These are phyloP conservation scores for Trametes polyzona DNA, from an alignment of 1,284 basidiomycete genomes.

Conservation along the genomic window DNA sequence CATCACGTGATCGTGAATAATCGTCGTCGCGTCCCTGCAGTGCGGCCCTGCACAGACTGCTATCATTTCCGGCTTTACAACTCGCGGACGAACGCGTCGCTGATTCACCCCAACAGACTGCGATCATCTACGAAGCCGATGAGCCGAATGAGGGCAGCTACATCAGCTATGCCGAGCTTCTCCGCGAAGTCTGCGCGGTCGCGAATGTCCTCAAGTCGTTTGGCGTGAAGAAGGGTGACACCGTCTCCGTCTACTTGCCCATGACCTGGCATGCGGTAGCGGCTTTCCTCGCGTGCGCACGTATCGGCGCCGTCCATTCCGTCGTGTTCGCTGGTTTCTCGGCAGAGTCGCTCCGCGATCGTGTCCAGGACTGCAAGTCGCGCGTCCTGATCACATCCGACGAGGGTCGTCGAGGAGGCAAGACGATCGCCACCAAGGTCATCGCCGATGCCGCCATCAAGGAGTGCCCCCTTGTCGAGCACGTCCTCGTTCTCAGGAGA, in stretches of 20 bases:
- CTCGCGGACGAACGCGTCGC: no score
- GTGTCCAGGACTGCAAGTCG: slow-evolving; percentile 89
- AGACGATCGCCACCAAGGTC: slow-evolving; percentile 93
- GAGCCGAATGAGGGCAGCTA: slow-evolving; percentile 84
- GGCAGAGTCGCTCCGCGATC: slow-evolving; percentile 94
- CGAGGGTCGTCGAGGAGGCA: slow-evolving; percentile 94
- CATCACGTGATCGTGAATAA: not conserved
- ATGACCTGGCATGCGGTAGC: slow-evolving; percentile 95
- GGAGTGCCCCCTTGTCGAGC: slow-evolving; percentile 85
- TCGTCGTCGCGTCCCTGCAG: not conserved
- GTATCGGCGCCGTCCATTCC: slow-evolving; percentile 98
- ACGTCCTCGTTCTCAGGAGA: slow-evolving; percentile 89
- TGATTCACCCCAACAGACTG: slow-evolving; percentile 55
- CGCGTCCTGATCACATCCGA: slow-evolving; percentile 95
- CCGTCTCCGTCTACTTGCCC: slow-evolving; percentile 88
- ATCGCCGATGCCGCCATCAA: slow-evolving; percentile 94
- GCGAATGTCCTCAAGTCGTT: slow-evolving; percentile 92
- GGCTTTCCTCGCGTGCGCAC: slow-evolving; percentile 95
- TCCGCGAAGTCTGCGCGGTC: slow-evolving; percentile 87
- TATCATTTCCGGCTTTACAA: no score
- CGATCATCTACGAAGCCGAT: slow-evolving; percentile 99
- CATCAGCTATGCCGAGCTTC: slow-evolving; percentile 84
- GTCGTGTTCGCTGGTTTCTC: slow-evolving; percentile 99
- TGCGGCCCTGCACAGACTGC: no score
- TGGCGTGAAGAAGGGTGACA: slow-evolving; percentile 96